Base-by-base conservation (phyloP, 345 rosid genomes). In the Eucalyptus leucophloia region DNA sequence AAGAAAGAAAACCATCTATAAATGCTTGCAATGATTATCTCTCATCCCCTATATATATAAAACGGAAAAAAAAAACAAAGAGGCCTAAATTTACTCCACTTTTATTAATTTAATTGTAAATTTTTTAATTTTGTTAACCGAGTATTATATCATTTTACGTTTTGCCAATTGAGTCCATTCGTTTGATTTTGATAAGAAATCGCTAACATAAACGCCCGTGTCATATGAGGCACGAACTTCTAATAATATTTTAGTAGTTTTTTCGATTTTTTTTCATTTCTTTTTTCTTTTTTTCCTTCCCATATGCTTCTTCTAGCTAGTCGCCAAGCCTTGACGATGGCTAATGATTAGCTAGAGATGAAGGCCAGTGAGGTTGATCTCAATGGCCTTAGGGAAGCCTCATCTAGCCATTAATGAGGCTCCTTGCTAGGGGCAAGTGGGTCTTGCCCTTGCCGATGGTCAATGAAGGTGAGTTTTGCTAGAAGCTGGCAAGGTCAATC, bases 151-250 rank as follows among this genome's bases (percentile, higher is more conserved):
- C 12, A 4, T 24, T 56, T 24, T 10, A 24, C 30, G 0, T 56
- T 56, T 56, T 21, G 6, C 0, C 13, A 56, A 23, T 56, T 0
- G 7, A 56, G 3, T 9, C 30, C 0, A 56, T 56, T 5, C 0
- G 0, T 9, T 24, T 56, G 13, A 56, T 56, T 56, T 56, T 56
- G 62, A 24, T 4, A 24, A 56, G 28, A 56, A 56, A 10, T 9
- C 0, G 1, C 6, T 56, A 2, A 24, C 62, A 9, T 24, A 24
- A 1, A 24, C 0, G 3, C 2, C 0, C 0, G 0, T 1, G 2
- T 56, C 4, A 23, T 24, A 9, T 0, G 6, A 9, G 62, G 30
- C 14, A 24, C 1, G 1, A 4, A 56, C 30, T 56, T 56, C 9
- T 56, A 23, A 24, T 9, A 56, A 1, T 56, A 4, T 24, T 56